phyloP scores from a whole-genome alignment of 2,329 filamentous ascomycete genomes.

The Penicillium capsulatum region DNA sequence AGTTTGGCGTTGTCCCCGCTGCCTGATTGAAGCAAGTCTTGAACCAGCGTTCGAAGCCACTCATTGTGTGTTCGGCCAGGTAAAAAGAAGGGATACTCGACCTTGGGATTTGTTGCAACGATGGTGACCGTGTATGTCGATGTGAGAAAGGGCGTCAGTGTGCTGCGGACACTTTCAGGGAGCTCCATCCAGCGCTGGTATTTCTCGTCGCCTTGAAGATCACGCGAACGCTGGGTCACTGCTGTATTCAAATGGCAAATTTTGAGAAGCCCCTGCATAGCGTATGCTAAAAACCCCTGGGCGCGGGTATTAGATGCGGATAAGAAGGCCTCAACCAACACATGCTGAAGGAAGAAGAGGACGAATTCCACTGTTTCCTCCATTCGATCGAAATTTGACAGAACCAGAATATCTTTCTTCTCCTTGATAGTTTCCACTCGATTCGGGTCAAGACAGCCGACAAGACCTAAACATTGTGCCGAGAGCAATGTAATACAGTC shows the following conservation, averaged over 20 bases:
- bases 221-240: constrained; percentile 49
- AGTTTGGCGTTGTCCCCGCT: constrained; percentile 69
- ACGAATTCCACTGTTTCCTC: constrained; percentile 82
- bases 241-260: constrained; percentile 67
- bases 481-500: constrained; percentile 67
- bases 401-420: constrained; percentile 76
- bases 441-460: constrained; percentile 90
- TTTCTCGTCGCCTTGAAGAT: constrained; percentile 55
- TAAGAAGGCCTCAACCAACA: constrained; percentile 85
- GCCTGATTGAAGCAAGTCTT: constrained; percentile 74
- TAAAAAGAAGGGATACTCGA: constrained; percentile 74
- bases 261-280: constrained; percentile 85
- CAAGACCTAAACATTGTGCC: constrained; percentile 76
- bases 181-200: constrained; percentile 74
- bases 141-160: constrained; percentile 79
- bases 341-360: constrained; percentile 76
- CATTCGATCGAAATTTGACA: constrained; percentile 76
- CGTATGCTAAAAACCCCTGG: constrained; percentile 88
- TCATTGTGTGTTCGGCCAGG: constrained; percentile 64
- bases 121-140: constrained; percentile 75
- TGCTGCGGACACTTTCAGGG: constrained; percentile 71
- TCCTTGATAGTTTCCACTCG: constrained; percentile 75
- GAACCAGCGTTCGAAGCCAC: constrained; percentile 77
- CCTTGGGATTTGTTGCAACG: constrained; percentile 51
- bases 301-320: constrained; percentile 82